phyloP scores from a whole-genome alignment of 345 rosid genomes.

The Schrenkiella parvula region DNA sequence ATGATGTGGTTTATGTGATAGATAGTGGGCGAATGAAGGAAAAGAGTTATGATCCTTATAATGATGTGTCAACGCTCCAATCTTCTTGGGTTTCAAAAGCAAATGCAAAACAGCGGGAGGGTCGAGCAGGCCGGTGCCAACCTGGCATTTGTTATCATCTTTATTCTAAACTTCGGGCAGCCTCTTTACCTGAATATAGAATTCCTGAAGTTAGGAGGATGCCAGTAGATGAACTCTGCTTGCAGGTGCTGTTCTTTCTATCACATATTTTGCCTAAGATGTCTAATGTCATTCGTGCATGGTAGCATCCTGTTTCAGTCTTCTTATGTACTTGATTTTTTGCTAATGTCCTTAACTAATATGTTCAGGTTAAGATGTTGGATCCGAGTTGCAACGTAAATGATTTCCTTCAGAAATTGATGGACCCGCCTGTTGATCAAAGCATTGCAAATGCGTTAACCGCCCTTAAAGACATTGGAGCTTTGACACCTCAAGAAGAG shows the following conservation, averaged over 20 bases:
- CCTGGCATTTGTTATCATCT: constrained; percentile 96
- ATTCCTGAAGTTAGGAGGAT: constrained; percentile 91
- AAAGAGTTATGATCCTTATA: constrained; percentile 91
- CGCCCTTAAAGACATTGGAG: constrained; percentile 84
- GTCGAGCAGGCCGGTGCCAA: constrained; percentile 96
- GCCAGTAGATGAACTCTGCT: constrained; percentile 93
- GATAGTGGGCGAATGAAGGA: constrained; percentile 98
- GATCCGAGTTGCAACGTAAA: constrained; percentile 59
- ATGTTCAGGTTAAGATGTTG: constrained; percentile 72
- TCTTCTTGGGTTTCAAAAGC: constrained; percentile 96
- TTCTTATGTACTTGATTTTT: constrained; percentile 8
- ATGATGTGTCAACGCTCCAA: constrained; percentile 81
- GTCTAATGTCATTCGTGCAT: not conserved
- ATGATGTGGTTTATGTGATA: constrained; percentile 95
- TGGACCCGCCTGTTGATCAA: constrained; percentile 91
- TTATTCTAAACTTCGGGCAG: constrained; percentile 72
- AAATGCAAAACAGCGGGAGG: constrained; percentile 92
- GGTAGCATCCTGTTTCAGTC: constrained; percentile 11
- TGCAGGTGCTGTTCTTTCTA: constrained; percentile 55
- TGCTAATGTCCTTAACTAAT: constrained; percentile 19
- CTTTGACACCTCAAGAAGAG: constrained; percentile 68
- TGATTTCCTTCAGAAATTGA: constrained; percentile 61
- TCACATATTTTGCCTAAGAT: not conserved
- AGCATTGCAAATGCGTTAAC: constrained; percentile 60
- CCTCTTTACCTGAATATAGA: constrained; percentile 71